Evolutionary conservation across 371 early-diverging fungal genomes (phyloP).

Genomic region (Mitosporidium daphniae): DNA sequence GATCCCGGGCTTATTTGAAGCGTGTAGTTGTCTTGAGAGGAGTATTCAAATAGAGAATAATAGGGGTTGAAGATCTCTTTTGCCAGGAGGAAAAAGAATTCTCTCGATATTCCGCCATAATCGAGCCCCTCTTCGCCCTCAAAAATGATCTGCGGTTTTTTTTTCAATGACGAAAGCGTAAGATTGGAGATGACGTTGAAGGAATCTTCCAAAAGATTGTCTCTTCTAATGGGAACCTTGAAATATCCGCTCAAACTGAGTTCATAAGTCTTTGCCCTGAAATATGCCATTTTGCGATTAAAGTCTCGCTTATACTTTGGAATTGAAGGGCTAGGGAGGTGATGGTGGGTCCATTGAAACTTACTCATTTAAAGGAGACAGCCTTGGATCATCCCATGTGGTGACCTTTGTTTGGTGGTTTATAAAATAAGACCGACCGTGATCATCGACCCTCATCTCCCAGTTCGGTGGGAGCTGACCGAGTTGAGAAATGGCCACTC

Average conservation of each 20-base stretch:
- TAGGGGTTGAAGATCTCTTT: conserved; percentile 93
- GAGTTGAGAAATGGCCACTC: background rate
- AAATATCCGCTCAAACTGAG: conserved; percentile 59
- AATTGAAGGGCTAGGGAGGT: conserved; percentile 3
- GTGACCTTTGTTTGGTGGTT: conserved; percentile 14
- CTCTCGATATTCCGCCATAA: conserved; percentile 71
- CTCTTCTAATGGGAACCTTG: conserved; percentile 46
- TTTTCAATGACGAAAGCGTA: conserved; percentile 41
- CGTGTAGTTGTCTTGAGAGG: conserved; percentile 75
- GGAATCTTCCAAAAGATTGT: conserved; percentile 58
- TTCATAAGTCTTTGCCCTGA: conserved; percentile 54
- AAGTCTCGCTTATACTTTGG: conserved; percentile 91
- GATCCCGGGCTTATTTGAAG: conserved; percentile 78
- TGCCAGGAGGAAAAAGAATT: conserved; percentile 70
- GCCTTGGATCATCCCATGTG: conserved; percentile 29
- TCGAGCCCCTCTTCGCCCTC: conserved; percentile 88
- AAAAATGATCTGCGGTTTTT: conserved; percentile 77
- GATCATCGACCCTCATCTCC: conserved; percentile 1
- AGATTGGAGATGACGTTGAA: conserved; percentile 59
- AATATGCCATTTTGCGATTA: conserved; percentile 65
- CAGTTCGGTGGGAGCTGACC: conserved; percentile 1
- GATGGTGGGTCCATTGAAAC: conserved; percentile 1
- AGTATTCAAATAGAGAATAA: conserved; percentile 78
- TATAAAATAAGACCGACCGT: conserved; percentile 5
- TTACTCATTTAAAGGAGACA: conserved; percentile 49